These are phyloP conservation scores for Malassezia japonica DNA, from an alignment of 1,284 basidiomycete species.

Conservation along the genomic window DNA sequence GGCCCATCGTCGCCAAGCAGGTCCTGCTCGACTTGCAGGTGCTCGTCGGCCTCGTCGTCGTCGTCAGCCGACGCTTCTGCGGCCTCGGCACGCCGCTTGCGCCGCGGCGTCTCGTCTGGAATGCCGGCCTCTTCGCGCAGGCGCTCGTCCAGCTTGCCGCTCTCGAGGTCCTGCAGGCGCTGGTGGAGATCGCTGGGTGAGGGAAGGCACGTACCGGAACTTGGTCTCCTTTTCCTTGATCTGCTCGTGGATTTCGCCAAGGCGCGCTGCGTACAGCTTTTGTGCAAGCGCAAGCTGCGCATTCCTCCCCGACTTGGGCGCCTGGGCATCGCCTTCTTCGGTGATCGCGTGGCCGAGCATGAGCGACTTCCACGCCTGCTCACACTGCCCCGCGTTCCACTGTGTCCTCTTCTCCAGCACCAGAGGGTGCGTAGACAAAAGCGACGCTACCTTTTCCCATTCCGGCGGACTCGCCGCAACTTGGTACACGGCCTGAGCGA, in stretches of 20 bases:
- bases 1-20: conserved; percentile 3
- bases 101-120: not conserved
- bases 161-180: not conserved
- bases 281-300: conserved; percentile 38
- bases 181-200: not conserved
- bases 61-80: not conserved
- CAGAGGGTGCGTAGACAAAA: conserved; percentile 28
- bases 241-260: conserved; percentile 32
- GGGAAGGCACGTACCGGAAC: conserved; percentile 17
- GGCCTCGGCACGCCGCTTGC: not conserved
- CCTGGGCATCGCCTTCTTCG: not conserved
- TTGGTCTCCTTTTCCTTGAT: conserved; percentile 30
- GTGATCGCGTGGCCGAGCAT: not conserved
- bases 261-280: conserved; percentile 35
- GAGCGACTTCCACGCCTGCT: not conserved
- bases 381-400: not conserved
- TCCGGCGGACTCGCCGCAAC: conserved; percentile 32
- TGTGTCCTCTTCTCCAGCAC: not conserved
- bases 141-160: not conserved
- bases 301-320: conserved; percentile 20
- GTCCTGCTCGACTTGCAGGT: conserved; percentile 16
- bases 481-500: conserved; percentile 41
- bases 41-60: conserved; percentile 3
- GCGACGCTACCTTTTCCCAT: conserved; percentile 30
- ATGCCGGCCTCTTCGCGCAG: not conserved